A percentile compares a stretch with the other conserved stretches of the same genome.
Conservation (phyloP, 2,329 filamentous ascomycete species). For the Paecilomyces formosus region DNA sequence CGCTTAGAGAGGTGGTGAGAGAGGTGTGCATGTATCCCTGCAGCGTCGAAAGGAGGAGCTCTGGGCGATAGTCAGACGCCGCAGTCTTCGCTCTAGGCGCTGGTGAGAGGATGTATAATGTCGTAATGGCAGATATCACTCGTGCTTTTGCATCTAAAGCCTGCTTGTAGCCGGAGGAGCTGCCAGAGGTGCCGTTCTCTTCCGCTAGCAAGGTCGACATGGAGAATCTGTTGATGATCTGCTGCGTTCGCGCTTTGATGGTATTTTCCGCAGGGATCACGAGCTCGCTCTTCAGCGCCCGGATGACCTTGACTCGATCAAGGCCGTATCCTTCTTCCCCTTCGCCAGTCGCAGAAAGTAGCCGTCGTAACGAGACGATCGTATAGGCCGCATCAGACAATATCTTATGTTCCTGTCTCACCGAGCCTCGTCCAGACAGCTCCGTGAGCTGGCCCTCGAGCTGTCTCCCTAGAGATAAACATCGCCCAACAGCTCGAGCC, state of each 20-base stretch:
- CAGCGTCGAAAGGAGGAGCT: conserved; percentile 65
- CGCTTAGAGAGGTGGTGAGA: conserved; percentile 68
- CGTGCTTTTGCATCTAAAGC: conserved; percentile 68
- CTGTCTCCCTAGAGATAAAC: conserved; percentile 73
- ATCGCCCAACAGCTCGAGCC: conserved; percentile 67
- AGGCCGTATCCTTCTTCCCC: conserved; percentile 72
- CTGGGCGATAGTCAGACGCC: conserved; percentile 51
- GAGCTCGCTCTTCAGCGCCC: conserved; percentile 61
- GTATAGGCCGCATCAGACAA: conserved; percentile 78
- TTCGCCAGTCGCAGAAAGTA: conserved; percentile 58
- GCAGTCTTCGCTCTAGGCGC: conserved; percentile 43
- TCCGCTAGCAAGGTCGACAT: conserved; percentile 49
- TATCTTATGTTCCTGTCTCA: conserved; percentile 65
- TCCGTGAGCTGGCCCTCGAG: conserved; percentile 80
- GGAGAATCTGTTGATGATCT: conserved; percentile 76
- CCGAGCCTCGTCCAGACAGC: conserved; percentile 41
- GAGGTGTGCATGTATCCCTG: conserved; percentile 77
- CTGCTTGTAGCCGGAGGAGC: conserved; percentile 41
- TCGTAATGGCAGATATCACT: conserved; percentile 64
- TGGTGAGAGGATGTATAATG: conserved; percentile 77
- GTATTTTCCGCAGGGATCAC: conserved; percentile 65
- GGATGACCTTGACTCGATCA: conserved; percentile 65
- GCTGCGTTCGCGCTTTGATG: conserved; percentile 66
- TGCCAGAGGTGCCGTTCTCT: conserved; percentile 4
- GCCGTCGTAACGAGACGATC: conserved; percentile 65